Evolutionary conservation across 2,329 filamentous ascomycete genomes (phyloP).

Genomic region (Lizonia empirigonia): DNA sequence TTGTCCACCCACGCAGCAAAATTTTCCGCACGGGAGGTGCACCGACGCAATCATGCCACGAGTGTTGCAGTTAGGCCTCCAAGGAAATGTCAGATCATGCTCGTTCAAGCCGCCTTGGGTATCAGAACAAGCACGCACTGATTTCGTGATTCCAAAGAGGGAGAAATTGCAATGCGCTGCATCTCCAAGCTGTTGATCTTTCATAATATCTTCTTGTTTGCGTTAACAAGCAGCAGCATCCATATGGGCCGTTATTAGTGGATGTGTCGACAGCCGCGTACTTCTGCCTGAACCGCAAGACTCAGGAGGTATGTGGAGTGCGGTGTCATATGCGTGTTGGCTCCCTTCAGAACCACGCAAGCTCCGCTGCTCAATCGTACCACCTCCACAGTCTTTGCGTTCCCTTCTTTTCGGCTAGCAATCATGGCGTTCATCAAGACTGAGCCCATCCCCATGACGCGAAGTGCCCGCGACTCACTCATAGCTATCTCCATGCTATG

Average conservation of each 20-base stretch:
- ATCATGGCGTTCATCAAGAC: slow-evolving; percentile 16
- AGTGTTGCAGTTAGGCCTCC: slow-evolving; percentile 1
- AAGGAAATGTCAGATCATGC: slow-evolving; percentile 3
- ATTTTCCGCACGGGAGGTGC: slow-evolving; percentile 5
- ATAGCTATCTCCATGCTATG: slow-evolving; percentile 28
- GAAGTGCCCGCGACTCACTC: slow-evolving; percentile 25
- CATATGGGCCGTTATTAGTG: not conserved
- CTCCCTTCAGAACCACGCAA: not conserved
- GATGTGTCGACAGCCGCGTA: not conserved
- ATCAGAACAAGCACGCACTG: slow-evolving; percentile 10
- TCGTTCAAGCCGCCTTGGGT: slow-evolving; percentile 1
- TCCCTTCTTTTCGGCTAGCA: slow-evolving; percentile 3
- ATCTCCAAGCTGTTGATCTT: not conserved
- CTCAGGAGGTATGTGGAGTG: slow-evolving; percentile 8
- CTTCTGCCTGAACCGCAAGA: slow-evolving; percentile 1
- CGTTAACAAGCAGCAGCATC: not conserved
- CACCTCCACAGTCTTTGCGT: slow-evolving; percentile 6
- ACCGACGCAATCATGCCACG: not conserved
- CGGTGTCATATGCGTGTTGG: not conserved
- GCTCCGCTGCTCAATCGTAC: slow-evolving; percentile 2
- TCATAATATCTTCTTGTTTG: not conserved
- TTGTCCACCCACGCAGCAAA: not conserved
- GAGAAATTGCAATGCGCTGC: slow-evolving; percentile 1
- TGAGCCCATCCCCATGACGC: slow-evolving; percentile 23
- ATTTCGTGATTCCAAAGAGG: not conserved